phyloP scores from a whole-genome alignment of 371 early-diverging fungal genomes.

The Apophysomyces variabilis region DNA sequence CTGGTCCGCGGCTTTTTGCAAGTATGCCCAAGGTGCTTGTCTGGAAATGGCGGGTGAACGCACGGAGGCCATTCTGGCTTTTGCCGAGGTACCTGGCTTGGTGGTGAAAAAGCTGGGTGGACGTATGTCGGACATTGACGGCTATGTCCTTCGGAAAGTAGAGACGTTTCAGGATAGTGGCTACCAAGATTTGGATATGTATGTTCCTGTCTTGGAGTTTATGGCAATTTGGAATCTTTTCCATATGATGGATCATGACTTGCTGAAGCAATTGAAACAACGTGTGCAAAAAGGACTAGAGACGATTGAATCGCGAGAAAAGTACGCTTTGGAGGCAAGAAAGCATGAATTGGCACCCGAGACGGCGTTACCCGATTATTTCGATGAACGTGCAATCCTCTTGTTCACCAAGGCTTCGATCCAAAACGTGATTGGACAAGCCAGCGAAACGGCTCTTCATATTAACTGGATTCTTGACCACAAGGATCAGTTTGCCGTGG shows the following conservation, averaged over 20 bases:
- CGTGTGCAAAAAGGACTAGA: conserved; percentile 40
- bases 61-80: conserved; percentile 51
- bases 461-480: conserved; percentile 66
- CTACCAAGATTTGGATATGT: conserved; percentile 52
- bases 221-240: conserved; percentile 64
- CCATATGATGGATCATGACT: conserved; percentile 42
- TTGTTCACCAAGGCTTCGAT: conserved; percentile 43
- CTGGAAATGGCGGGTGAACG: conserved; percentile 51
- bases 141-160: conserved; percentile 60
- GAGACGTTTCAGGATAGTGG: conserved; percentile 52
- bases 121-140: conserved; percentile 56
- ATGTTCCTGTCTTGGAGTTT: conserved; percentile 60
- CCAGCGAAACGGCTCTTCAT: conserved; percentile 31
- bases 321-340: conserved; percentile 42
- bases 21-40: conserved; percentile 61
- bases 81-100: conserved; percentile 50
- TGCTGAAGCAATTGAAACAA: conserved; percentile 32
- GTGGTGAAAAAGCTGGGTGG: conserved; percentile 61
- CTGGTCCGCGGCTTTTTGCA: conserved; percentile 64
- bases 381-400: conserved; percentile 43
- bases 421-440: conserved; percentile 32
- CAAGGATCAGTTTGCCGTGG: conserved; percentile 41
- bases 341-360: conserved; percentile 46
- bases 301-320: conserved; percentile 32
- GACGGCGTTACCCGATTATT: conserved; percentile 42